These are phyloP conservation scores for Spergularia marina DNA, from an alignment of 148 eudicot genomes.

Conservation along the genomic window DNA sequence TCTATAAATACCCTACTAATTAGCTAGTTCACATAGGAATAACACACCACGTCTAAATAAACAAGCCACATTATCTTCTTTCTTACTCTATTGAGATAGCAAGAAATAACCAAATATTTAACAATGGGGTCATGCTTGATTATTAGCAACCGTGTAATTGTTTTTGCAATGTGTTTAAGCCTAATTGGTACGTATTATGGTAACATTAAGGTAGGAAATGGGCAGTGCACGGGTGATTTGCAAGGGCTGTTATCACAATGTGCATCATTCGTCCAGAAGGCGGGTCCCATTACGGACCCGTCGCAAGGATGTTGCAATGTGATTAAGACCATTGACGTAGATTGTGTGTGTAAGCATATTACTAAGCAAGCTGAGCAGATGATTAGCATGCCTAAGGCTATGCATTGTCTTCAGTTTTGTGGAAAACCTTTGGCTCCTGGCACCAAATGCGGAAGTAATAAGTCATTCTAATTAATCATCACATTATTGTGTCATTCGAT, in stretches of 20 bases:
- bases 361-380: slow-evolving; percentile 39
- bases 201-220: slow-evolving; percentile 27
- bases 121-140: slow-evolving; percentile 20
- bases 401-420: slow-evolving; percentile 36
- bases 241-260: slow-evolving; percentile 43
- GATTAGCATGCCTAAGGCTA: slow-evolving; percentile 54
- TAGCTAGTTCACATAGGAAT: not conserved
- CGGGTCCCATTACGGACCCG: slow-evolving; percentile 39
- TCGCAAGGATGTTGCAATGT: slow-evolving; percentile 42
- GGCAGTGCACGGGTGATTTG: slow-evolving; percentile 50
- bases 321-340: slow-evolving; percentile 38
- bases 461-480: slow-evolving; percentile 1
- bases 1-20: not conserved
- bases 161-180: slow-evolving; percentile 3
- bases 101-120: too few species aligned
- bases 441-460: slow-evolving; percentile 60
- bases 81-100: not conserved
- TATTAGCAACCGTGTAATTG: not conserved
- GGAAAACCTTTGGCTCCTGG: slow-evolving; percentile 48
- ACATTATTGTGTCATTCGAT: not conserved
- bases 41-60: not conserved
- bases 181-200: slow-evolving; percentile 16
- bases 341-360: slow-evolving; percentile 44
- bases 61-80: not conserved
- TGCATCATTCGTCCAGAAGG: slow-evolving; percentile 35